Conservation (phyloP, 2,329 filamentous ascomycete genomes). For the Alternaria metachromatica region DNA sequence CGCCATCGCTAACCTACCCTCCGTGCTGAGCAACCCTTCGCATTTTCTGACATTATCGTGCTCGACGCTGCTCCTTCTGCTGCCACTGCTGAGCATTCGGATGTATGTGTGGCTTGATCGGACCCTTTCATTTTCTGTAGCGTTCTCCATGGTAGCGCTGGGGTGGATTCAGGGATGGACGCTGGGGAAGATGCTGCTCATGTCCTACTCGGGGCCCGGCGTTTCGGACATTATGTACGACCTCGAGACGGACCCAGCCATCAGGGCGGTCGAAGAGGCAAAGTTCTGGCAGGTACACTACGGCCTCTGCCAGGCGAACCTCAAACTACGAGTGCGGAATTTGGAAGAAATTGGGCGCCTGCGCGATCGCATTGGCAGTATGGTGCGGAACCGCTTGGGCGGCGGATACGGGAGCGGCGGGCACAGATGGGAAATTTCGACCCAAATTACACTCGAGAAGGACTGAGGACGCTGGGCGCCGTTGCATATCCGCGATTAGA, state of each 20-base stretch:
- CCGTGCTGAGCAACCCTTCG: conserved; percentile 90
- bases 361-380: conserved; percentile 74
- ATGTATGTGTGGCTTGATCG: conserved; percentile 85
- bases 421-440: conserved; percentile 90
- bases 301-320: conserved; percentile 91
- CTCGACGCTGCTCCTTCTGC: conserved; percentile 77
- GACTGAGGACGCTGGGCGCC: conserved; percentile 40
- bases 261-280: conserved; percentile 83
- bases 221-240: conserved; percentile 81
- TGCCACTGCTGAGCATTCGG: conserved; percentile 81
- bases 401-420: conserved; percentile 84
- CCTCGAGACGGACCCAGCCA: conserved; percentile 79
- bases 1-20: conserved; percentile 81
- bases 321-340: conserved; percentile 77
- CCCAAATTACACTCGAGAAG: conserved; percentile 72
- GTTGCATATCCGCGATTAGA: conserved; percentile 23
- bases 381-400: conserved; percentile 85
- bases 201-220: conserved; percentile 74
- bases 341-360: conserved; percentile 71
- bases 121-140: conserved; percentile 79
- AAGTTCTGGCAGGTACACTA: conserved; percentile 99
- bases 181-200: conserved; percentile 91
- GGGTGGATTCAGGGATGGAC: conserved; percentile 83
- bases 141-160: conserved; percentile 85
- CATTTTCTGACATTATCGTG: conserved; percentile 94